phyloP scores from a whole-genome alignment of 177 flowering plant species.

The Vitis hybrid region DNA sequence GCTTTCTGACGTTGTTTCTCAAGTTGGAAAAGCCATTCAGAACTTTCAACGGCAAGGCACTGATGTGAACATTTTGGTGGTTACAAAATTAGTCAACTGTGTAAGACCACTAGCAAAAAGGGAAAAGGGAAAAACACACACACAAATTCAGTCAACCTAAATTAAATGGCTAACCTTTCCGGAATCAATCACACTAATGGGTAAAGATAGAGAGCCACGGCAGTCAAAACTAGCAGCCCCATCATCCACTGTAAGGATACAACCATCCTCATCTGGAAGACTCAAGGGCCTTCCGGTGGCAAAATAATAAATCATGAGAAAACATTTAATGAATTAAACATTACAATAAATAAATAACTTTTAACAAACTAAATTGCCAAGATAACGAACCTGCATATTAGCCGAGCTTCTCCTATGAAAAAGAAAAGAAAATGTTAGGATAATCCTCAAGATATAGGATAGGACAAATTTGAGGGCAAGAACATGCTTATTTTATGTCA shows the following conservation, averaged over 20 bases:
- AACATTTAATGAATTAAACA: neutral
- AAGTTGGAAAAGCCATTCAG: slow-evolving; percentile 52
- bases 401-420: slow-evolving; percentile 57
- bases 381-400: slow-evolving; percentile 66
- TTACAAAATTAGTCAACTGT: neutral
- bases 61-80: slow-evolving; percentile 11
- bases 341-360: neutral
- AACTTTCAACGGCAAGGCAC: slow-evolving; percentile 31
- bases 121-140: neutral
- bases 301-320: neutral
- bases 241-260: slow-evolving; percentile 29
- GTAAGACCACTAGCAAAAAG: neutral
- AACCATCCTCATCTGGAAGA: slow-evolving; percentile 42
- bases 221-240: slow-evolving; percentile 38
- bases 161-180: slow-evolving; percentile 50
- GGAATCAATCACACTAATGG: slow-evolving; percentile 62
- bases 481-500: too few relatives aligned
- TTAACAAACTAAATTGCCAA: neutral
- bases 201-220: slow-evolving; percentile 46
- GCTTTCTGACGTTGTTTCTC: slow-evolving; percentile 41
- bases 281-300: slow-evolving; percentile 44
- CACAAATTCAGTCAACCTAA: neutral
- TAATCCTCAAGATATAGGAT: neutral
- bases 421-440: neutral
- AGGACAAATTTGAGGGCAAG: neutral